phyloP scores from a whole-genome alignment of 768 basidiomycete genomes.

The Termitomyces sp. region DNA sequence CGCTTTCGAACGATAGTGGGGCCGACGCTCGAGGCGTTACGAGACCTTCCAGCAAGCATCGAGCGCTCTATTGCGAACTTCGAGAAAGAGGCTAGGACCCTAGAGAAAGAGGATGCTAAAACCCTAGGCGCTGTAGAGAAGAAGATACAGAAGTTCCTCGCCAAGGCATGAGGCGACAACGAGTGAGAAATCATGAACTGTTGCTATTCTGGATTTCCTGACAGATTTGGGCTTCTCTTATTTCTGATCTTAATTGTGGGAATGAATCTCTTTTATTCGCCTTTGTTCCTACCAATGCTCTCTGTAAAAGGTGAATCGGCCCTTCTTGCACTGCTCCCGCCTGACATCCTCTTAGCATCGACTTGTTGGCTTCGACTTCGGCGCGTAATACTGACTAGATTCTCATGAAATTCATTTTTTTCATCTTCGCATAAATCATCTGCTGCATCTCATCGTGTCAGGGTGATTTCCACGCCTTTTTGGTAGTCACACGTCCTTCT shows the following conservation, averaged over 20 bases:
- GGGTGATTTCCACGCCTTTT: neutral
- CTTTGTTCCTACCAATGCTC: neutral
- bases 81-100: slow-evolving; percentile 47
- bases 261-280: neutral
- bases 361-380: neutral
- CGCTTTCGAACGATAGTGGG: slow-evolving; percentile 28
- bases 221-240: neutral
- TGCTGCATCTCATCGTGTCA: neutral
- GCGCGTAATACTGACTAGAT: neutral
- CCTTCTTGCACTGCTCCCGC: neutral
- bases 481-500: too few species aligned
- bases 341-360: neutral
- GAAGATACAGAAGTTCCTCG: slow-evolving; percentile 24
- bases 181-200: neutral
- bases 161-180: slow-evolving; percentile 13
- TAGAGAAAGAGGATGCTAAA: slow-evolving; percentile 28
- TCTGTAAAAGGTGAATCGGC: neutral
- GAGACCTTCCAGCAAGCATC: slow-evolving; percentile 41
- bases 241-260: neutral
- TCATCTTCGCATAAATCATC: neutral
- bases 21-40: slow-evolving; percentile 33
- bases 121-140: slow-evolving; percentile 17
- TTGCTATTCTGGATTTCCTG: neutral
- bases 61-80: slow-evolving; percentile 46
- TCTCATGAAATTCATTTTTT: neutral